Percentiles rank a stretch among this genome's conserved stretches.
These are phyloP conservation scores for Suillus tomentosus DNA, from an alignment of 768 basidiomycete species.

Conservation along the genomic window DNA sequence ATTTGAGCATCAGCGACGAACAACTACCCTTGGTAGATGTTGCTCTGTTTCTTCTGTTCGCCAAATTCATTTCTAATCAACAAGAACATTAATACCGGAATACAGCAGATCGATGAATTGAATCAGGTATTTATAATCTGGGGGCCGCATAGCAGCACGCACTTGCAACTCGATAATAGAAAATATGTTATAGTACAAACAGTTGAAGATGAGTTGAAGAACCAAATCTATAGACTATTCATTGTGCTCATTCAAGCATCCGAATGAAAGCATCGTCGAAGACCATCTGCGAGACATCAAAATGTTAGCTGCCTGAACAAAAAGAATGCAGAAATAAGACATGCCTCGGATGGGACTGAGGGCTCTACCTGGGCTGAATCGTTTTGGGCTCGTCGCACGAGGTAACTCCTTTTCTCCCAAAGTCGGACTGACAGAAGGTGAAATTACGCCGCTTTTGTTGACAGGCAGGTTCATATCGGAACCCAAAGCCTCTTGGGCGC, in stretches of 20 bases:
- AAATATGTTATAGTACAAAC: background rate
- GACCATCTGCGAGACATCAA: conserved; percentile 22
- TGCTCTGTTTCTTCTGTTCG: background rate
- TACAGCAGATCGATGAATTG: background rate
- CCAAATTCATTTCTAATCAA: background rate
- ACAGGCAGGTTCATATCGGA: conserved; percentile 12
- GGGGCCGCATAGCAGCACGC: background rate
- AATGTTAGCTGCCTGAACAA: conserved; percentile 9
- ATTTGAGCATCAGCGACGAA: background rate
- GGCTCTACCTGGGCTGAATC: conserved; percentile 24
- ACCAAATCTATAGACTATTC: background rate
- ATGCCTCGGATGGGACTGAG: conserved; percentile 36
- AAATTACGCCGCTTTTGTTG: background rate
- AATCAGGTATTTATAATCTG: background rate
- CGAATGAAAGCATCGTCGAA: conserved; percentile 31
- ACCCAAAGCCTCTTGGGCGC: conserved; percentile 8
- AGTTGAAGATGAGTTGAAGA: background rate
- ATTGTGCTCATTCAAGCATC: conserved; percentile 10
- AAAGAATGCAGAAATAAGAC: conserved; percentile 22
- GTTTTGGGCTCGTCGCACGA: conserved; percentile 20
- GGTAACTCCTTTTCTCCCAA: conserved; percentile 5
- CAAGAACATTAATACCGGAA: background rate
- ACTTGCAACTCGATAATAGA: background rate
- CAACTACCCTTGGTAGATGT: background rate
- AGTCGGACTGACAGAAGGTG: conserved; percentile 7